Evolutionary conservation across 2,329 filamentous ascomycete genomes (phyloP).

Genomic region (Metarhizium guizhouense): DNA sequence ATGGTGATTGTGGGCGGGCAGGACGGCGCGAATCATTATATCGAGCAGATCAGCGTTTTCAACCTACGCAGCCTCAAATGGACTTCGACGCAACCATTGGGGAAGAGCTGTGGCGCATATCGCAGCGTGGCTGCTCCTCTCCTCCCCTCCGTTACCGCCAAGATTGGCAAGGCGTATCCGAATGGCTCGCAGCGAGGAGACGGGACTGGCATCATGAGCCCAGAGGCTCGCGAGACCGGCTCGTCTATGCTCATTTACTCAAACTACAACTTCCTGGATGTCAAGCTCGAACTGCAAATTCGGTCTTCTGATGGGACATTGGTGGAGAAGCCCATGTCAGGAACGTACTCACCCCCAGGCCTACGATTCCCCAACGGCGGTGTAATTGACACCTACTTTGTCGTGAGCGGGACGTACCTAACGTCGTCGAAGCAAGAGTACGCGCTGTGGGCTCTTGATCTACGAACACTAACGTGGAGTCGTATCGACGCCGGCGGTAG

Average conservation of each 20-base stretch:
- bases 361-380: conserved; percentile 93
- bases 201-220: conserved; percentile 32
- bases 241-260: conserved; percentile 93
- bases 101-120: conserved; percentile 92
- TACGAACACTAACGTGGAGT: conserved; percentile 84
- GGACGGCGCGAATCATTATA: conserved; percentile 96
- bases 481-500: conserved; percentile 91
- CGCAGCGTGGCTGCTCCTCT: conserved; percentile 89
- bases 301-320: conserved; percentile 75
- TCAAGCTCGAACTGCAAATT: conserved; percentile 90
- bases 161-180: conserved; percentile 53
- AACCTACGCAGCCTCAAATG: conserved; percentile 92
- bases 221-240: conserved; percentile 46
- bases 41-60: conserved; percentile 97
- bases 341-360: conserved; percentile 79
- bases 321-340: conserved; percentile 81
- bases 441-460: conserved; percentile 87
- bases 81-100: conserved; percentile 80
- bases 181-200: conserved; percentile 33
- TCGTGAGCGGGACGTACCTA: conserved; percentile 93
- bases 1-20: conserved; percentile 97
- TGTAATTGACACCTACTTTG: conserved; percentile 90
- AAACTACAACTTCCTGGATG: conserved; percentile 97
- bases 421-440: conserved; percentile 98
- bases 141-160: conserved; percentile 52